phyloP scores from a whole-genome alignment of 2,329 filamentous ascomycete genomes.

The Chrysoporthe deuterocubensis region DNA sequence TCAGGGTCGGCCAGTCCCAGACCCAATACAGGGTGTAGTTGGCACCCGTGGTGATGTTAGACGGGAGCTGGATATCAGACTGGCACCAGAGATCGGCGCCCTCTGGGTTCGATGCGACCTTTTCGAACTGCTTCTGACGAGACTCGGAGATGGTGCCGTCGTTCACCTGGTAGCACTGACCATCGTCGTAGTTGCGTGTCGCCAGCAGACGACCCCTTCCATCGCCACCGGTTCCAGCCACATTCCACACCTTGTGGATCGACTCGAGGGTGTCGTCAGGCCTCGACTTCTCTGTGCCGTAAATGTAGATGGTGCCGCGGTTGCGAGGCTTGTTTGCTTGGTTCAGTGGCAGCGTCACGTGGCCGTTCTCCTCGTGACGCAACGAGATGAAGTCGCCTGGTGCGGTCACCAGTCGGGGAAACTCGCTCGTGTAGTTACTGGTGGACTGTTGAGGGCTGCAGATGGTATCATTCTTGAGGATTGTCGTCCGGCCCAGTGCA shows the following conservation, averaged over 20 bases:
- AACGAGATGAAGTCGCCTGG: constrained; percentile 69
- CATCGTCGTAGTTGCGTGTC: constrained; percentile 84
- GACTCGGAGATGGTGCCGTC: constrained; percentile 56
- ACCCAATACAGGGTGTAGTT: constrained; percentile 91
- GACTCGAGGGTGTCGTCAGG: constrained; percentile 42
- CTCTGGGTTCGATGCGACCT: constrained; percentile 53
- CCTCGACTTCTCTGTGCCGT: constrained; percentile 68
- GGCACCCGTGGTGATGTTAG: constrained; percentile 62
- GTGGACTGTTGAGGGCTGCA: constrained; percentile 68
- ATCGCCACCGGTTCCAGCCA: constrained; percentile 80
- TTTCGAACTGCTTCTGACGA: constrained; percentile 62
- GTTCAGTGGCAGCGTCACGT: constrained; percentile 65
- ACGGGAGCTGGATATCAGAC: constrained; percentile 76
- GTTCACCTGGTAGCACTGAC: constrained; percentile 84
- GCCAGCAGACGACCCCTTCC: constrained; percentile 75
- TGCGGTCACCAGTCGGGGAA: constrained; percentile 64
- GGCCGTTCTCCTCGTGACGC: constrained; percentile 75
- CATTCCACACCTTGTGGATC: constrained; percentile 79
- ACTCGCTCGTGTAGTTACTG: constrained; percentile 58
- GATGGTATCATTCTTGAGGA: constrained; percentile 51
- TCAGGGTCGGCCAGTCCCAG: constrained; percentile 84
- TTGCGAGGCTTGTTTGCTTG: constrained; percentile 65
- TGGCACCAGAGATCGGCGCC: constrained; percentile 76
- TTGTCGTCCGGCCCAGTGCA: constrained; percentile 38
- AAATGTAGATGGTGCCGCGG: constrained; percentile 74